Percentiles rank a stretch among this genome's conserved stretches.
Evolutionary conservation across 768 basidiomycete genomes (phyloP).

Genomic region (Crepidotus variabilis): DNA sequence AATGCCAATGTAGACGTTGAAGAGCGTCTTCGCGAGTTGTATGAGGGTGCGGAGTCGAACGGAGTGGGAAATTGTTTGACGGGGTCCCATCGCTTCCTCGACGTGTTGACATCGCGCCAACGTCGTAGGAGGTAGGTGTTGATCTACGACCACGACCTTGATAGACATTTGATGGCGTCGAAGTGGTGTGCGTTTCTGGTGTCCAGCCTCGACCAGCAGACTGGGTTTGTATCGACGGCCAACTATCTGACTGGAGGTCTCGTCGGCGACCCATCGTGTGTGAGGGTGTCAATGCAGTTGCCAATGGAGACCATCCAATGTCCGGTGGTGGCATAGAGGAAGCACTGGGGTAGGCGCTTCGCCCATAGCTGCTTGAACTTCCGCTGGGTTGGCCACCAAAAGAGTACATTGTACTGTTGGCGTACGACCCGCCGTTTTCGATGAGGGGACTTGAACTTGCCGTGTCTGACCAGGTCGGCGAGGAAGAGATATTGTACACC

Average conservation of each 20-base stretch:
- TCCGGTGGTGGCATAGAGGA: constrained; percentile 25
- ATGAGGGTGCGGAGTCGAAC: constrained; percentile 22
- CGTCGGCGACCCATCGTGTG: constrained; percentile 27
- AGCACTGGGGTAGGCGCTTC: constrained; percentile 18
- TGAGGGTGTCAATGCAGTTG: constrained; percentile 16
- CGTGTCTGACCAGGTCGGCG: constrained; percentile 33
- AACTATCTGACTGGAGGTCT: constrained; percentile 31
- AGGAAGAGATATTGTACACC: constrained; percentile 35
- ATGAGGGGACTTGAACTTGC: constrained; percentile 30
- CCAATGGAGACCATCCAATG: constrained; percentile 18
- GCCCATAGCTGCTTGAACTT: constrained; percentile 22
- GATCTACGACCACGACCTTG: constrained; percentile 33
- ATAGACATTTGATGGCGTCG: constrained; percentile 21
- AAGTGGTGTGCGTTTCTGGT: constrained; percentile 21
- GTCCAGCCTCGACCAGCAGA: constrained; percentile 27
- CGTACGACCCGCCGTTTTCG: constrained; percentile 26
- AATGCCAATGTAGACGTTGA: constrained; percentile 36
- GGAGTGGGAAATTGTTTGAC: constrained; percentile 19
- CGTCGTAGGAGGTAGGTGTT: constrained; percentile 32
- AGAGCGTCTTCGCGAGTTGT: constrained; percentile 26
- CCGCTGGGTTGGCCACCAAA: constrained; percentile 19
- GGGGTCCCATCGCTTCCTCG: constrained; percentile 27
- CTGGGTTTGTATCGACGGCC: constrained; percentile 33
- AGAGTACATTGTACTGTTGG: constrained; percentile 27
- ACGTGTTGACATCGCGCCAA: constrained; percentile 19